Percentiles rank a stretch among this genome's conserved stretches.
Evolutionary conservation across 2,329 filamentous ascomycete species (phyloP).

Genomic region (Epichloe typhina): DNA sequence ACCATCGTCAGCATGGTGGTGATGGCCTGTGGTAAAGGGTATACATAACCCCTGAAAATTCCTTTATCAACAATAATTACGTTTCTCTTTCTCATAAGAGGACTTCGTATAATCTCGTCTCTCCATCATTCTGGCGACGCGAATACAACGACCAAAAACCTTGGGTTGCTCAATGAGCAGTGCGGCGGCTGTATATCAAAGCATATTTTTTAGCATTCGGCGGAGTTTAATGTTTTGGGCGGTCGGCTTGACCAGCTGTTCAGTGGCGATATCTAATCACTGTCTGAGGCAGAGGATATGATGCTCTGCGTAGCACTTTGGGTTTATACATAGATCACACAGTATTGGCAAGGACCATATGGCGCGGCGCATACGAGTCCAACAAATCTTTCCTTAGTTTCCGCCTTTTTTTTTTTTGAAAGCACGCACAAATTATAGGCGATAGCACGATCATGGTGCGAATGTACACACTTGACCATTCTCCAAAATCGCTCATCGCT

Average conservation of each 20-base stretch:
- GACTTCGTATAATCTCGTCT: constrained; percentile 4
- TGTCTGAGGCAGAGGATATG: not conserved
- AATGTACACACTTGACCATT: not conserved
- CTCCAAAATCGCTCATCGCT: not conserved
- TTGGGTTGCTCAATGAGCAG: not conserved
- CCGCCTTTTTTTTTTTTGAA: not conserved
- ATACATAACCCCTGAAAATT: not conserved
- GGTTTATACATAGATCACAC: not conserved
- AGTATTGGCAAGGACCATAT: not conserved
- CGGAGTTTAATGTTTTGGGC: constrained; percentile 19
- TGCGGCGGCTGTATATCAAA: constrained; percentile 11
- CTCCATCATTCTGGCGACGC: constrained; percentile 1
- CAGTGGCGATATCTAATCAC: constrained; percentile 6
- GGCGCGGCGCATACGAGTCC: not conserved
- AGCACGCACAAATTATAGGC: not conserved
- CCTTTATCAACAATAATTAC: constrained; percentile 7
- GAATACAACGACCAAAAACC: constrained; percentile 6
- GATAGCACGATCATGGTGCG: not conserved
- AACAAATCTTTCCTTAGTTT: not conserved
- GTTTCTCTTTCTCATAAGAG: constrained; percentile 1
- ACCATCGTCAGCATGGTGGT: constrained; percentile 22
- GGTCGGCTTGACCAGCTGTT: constrained; percentile 13
- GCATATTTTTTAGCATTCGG: constrained; percentile 19
- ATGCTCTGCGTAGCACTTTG: not conserved
- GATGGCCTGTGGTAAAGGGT: constrained; percentile 31